Base-by-base conservation (phyloP, 495 filamentous ascomycete species). In the Penicillium mononematosum region DNA sequence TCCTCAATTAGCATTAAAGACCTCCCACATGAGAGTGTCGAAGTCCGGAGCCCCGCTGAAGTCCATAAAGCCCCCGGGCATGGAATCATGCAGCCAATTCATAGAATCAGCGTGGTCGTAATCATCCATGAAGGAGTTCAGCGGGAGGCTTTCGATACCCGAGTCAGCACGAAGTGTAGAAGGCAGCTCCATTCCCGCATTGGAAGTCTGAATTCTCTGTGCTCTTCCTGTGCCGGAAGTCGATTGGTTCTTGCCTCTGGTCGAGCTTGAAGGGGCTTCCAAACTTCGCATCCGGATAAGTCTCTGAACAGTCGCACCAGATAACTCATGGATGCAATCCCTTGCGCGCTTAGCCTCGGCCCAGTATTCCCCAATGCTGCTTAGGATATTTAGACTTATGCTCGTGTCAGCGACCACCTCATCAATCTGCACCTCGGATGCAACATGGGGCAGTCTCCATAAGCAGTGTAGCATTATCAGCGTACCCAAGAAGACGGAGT, bases 321-420 rank as follows among this genome's bases (percentile, higher is more conserved):
- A 75, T 46, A 78, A 45, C 31, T 79, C 70, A 31, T 75, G 70
- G 27, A 79, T 64, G 20, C 75, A 73, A 50, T 80, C 76, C 7
- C 77, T 65, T 2, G 74, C 75, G 34, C 74, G 53, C 46, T 70
- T 71, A 11, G 77, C 76, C 50, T 75, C 74, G 5, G 63, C 55
- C 75, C 76, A 80, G 58, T 79, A 69, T 27, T 80, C 76, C 10
- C 74, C 77, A 19, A 77, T 73, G 22, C 75, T 75, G 57, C 76
- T 78, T 12, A 80, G 70, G 17, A 80, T 71, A 34, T 72, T 75
- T 50, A 71, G 61, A 22, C 69, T 61, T n/a, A 68, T 69, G 29
- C 67, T 64, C n/a, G 73, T 62, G 45, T 75, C 70, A 3, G 64
- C 58, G 3, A 72, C 69, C 9, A 80, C 57, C 12, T 73, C 72